phyloP scores from a whole-genome alignment of 352 stramenopile genomes.

The Pythium brassicae region DNA sequence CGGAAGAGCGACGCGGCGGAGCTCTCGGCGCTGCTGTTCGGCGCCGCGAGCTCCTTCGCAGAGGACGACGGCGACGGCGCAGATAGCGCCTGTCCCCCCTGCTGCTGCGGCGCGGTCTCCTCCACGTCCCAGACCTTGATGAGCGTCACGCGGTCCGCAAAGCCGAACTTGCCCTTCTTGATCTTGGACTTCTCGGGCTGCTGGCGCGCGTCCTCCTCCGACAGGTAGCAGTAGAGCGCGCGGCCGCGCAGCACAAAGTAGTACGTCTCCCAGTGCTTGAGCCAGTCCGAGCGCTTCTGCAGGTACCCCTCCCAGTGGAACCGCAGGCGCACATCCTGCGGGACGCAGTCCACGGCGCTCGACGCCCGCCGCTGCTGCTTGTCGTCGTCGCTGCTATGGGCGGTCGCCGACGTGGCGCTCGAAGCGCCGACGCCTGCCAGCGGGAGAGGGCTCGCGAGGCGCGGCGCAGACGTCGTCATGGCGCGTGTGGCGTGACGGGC shows the following conservation, averaged over 20 bases:
- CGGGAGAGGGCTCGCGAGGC: slow-evolving; percentile 14
- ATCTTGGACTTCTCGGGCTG: slow-evolving; percentile 86
- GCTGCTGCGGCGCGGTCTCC: slow-evolving; percentile 20
- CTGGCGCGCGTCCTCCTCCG: slow-evolving; percentile 67
- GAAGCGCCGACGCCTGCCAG: background rate
- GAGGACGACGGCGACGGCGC: slow-evolving; percentile 1
- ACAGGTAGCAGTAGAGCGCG: slow-evolving; percentile 79
- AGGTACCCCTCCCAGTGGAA: slow-evolving; percentile 85
- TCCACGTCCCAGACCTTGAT: slow-evolving; percentile 73
- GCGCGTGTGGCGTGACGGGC: background rate
- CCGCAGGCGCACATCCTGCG: slow-evolving; percentile 37
- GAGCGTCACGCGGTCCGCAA: slow-evolving; percentile 73
- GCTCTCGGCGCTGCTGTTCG: background rate
- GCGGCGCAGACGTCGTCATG: slow-evolving; percentile 7
- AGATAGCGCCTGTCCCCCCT: background rate
- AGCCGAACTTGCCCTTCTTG: slow-evolving; percentile 86
- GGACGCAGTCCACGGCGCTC: slow-evolving; percentile 13
- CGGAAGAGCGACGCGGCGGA: slow-evolving; percentile 46
- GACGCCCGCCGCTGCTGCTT: background rate
- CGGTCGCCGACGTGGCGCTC: background rate
- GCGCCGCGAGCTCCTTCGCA: background rate
- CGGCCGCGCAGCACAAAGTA: slow-evolving; percentile 77
- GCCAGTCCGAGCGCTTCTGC: slow-evolving; percentile 86
- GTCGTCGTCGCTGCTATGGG: background rate
- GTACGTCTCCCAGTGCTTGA: slow-evolving; percentile 89